Evolutionary conservation across 805 yeast species (phyloP), one percentile per base, ranked within the genome.

Genomic region (Kregervanrija pseudodelftensis): DNA sequence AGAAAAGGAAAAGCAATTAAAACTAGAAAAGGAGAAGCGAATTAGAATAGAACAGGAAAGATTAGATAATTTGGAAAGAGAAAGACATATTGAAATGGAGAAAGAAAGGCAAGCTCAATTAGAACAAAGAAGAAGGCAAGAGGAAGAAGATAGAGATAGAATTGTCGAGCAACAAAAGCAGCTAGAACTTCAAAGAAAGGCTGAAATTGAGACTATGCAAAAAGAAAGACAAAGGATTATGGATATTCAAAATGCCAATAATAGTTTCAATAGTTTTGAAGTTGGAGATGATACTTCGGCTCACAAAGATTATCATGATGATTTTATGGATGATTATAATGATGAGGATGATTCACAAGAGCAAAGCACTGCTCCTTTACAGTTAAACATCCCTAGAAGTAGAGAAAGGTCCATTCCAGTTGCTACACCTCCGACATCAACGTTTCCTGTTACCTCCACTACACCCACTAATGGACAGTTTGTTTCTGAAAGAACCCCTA

Each of bases 321-420:
- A 58, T 39, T 44, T 58, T 10, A 56, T 59, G 40, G 67, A 52
- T 12, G 68, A 60, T 33, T 60, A 63, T 45, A 54, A 57, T 8
- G 58, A 55, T 16, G 45, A 41, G 1, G 52, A 44, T 5, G 53
- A 45, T 11, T 50, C 47, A 7, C 58, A 55, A 28, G 45, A 30
- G 50, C n/a, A 12, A 33, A 35, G 35, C 9, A 41, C 60, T 7
- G 58, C 58, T 2, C 61, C 61, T 13, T 41, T 57, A 30, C 39
- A 41, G 13, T 16, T 41, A 3, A 36, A 34, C 11, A 12, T 13
- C 4, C 31, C 8, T 11, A 33, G 37, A 10, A 22, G 28, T 22
- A 30, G 36, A 9, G 30, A 28, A 34, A 15, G n/a, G 3, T 30
- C 39, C 14, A 13, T 39, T 33, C 43, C 28, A 5, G 28, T 22